These are phyloP conservation scores for Gossypium bickii DNA, from an alignment of 345 rosid genomes.

Conservation along the genomic window DNA sequence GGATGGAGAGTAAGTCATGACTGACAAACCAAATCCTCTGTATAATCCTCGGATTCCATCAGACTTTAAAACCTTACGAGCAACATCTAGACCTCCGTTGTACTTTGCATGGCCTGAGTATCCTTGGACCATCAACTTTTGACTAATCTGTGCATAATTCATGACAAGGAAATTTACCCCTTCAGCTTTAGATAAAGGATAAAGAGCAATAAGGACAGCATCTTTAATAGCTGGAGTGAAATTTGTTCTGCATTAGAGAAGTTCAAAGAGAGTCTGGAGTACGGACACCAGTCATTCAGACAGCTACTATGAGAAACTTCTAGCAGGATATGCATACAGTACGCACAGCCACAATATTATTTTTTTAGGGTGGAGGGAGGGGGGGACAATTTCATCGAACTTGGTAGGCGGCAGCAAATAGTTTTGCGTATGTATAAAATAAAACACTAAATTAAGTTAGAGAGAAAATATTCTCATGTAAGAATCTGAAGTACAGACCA, in stretches of 20 bases:
- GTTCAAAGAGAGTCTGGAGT: neutral
- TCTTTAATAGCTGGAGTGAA: neutral
- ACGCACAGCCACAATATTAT: neutral
- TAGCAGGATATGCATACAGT: neutral
- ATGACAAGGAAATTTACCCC: conserved; percentile 1
- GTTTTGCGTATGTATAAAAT: neutral
- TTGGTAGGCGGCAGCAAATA: neutral
- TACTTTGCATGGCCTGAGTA: conserved; percentile 85
- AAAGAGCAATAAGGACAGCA: neutral
- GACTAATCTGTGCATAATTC: conserved; percentile 64
- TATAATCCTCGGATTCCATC: conserved; percentile 87
- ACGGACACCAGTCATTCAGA: neutral
- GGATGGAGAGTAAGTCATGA: conserved; percentile 91
- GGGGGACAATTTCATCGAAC: neutral
- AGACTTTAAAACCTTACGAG: conserved; percentile 63
- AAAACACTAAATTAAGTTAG: neutral
- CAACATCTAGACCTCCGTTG: conserved; percentile 91
- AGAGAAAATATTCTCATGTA: neutral
- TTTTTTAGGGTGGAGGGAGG: too few species aligned
- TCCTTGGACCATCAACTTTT: conserved; percentile 98
- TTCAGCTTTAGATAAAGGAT: neutral
- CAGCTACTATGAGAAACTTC: neutral
- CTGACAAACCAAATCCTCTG: conserved; percentile 93
- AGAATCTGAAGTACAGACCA: conserved; percentile 45
- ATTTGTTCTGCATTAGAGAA: neutral